phyloP scores from a whole-genome alignment of 2,329 filamentous ascomycete species.

The Alternaria atra region DNA sequence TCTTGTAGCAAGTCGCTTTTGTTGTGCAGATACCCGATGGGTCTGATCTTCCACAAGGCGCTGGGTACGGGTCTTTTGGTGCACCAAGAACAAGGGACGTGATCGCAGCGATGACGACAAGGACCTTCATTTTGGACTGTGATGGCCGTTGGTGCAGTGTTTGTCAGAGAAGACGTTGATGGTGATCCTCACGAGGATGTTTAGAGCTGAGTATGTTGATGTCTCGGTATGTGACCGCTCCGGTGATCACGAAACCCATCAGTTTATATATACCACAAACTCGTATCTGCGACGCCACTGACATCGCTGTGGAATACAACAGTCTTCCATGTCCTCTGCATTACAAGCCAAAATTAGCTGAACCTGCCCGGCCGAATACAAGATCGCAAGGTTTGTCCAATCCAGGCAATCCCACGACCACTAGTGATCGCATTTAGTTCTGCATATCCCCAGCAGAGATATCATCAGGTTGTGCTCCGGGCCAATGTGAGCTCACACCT shows the following conservation, averaged over 20 bases:
- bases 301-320: conserved; percentile 7
- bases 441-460: conserved; percentile 11
- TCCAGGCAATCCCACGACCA: not conserved
- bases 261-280: conserved; percentile 17
- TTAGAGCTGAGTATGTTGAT: not conserved
- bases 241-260: not conserved
- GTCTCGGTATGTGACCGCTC: not conserved
- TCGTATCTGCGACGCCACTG: conserved; percentile 17
- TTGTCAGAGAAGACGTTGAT: not conserved
- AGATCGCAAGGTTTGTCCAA: not conserved
- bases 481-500: conserved; percentile 3
- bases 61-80: conserved; percentile 38
- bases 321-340: not conserved
- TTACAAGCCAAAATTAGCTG: conserved; percentile 13
- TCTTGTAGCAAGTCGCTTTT: conserved; percentile 32
- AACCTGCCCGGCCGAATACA: not conserved
- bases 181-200: not conserved
- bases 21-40: conserved; percentile 42
- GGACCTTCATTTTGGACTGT: conserved; percentile 23
- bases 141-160: not conserved
- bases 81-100: conserved; percentile 27
- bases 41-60: conserved; percentile 39
- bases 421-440: not conserved
- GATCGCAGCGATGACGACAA: conserved; percentile 24
- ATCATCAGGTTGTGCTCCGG: not conserved